These are phyloP conservation scores for Marasmius fiardii DNA, from an alignment of 1,284 basidiomycete species.

Conservation along the genomic window DNA sequence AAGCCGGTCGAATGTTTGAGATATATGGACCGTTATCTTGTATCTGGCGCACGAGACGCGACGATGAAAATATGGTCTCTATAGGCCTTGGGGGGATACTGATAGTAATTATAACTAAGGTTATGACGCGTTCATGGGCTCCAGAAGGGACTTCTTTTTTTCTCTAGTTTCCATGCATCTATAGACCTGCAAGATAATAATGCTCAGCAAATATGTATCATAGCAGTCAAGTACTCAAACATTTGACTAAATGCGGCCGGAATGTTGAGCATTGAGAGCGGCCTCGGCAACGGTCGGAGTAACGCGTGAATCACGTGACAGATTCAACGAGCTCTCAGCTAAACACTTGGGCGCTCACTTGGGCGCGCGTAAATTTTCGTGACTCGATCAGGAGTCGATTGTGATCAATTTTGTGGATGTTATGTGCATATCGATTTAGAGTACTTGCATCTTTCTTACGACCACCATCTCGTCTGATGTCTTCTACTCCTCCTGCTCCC, in stretches of 20 bases:
- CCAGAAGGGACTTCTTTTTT: not conserved
- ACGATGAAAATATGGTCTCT: constrained; percentile 95
- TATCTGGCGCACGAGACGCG: constrained; percentile 87
- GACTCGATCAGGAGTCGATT: not conserved
- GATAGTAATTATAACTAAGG: not conserved
- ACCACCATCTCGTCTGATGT: constrained; percentile 4
- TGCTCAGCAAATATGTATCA: not conserved
- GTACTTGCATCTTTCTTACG: constrained; percentile 2
- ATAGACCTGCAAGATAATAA: not conserved
- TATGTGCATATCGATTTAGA: constrained; percentile 14
- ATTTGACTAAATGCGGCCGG: too few relatives aligned
- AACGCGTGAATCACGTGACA: too few relatives aligned
- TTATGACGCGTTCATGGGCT: not conserved
- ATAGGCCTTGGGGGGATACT: constrained; percentile 32
- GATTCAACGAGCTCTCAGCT: too few relatives aligned
- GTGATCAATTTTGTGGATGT: constrained; percentile 4
- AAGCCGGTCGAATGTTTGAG: constrained; percentile 87
- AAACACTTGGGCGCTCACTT: too few relatives aligned
- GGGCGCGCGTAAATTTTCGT: not conserved
- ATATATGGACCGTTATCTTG: constrained; percentile 96
- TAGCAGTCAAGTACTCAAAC: not conserved
- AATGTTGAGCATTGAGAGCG: too few relatives aligned
- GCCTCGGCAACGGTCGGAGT: too few relatives aligned
- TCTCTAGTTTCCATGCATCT: not conserved
- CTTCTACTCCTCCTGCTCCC: constrained; percentile 4